Evolutionary conservation across 2,329 filamentous ascomycete species (phyloP).

Genomic region (Epichloe baconii): DNA sequence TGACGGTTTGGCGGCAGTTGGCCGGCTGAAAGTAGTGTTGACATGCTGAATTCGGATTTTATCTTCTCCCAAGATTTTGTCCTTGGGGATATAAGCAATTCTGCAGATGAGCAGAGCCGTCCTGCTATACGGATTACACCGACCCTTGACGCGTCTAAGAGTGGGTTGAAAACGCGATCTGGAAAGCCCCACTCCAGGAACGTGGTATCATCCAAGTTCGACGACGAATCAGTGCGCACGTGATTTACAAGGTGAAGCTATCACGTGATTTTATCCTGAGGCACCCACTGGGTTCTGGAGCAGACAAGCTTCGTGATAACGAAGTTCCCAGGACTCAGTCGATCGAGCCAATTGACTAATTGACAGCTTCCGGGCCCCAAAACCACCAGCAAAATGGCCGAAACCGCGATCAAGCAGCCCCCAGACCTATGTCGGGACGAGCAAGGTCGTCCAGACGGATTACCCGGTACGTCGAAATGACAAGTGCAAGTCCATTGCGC

Average conservation of each 20-base stretch:
- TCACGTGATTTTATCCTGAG: slow-evolving; percentile 21
- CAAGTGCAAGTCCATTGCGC: slow-evolving; percentile 12
- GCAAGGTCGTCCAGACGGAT: slow-evolving; percentile 68
- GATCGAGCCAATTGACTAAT: slow-evolving; percentile 13
- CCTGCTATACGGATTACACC: too few species aligned
- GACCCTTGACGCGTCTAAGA: neutral
- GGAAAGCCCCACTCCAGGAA: neutral
- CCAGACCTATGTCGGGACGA: slow-evolving; percentile 27
- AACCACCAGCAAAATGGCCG: slow-evolving; percentile 22
- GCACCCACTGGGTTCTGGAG: slow-evolving; percentile 11
- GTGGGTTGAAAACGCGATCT: slow-evolving; percentile 3
- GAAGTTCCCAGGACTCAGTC: neutral
- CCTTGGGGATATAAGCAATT: too few species aligned
- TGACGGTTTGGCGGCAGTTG: slow-evolving; percentile 16
- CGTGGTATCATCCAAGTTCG: neutral
- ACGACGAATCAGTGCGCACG: neutral
- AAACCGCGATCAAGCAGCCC: slow-evolving; percentile 25
- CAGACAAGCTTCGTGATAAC: slow-evolving; percentile 10
- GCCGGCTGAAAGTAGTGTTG: slow-evolving; percentile 12
- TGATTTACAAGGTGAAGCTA: neutral
- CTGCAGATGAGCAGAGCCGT: too few species aligned
- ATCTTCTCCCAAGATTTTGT: too few species aligned
- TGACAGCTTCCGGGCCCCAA: slow-evolving; percentile 15
- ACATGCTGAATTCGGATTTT: slow-evolving; percentile 8
- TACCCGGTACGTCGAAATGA: slow-evolving; percentile 59